Evolutionary conservation across 2,329 filamentous ascomycete species (phyloP).

Genomic region (Penicillium sp.): DNA sequence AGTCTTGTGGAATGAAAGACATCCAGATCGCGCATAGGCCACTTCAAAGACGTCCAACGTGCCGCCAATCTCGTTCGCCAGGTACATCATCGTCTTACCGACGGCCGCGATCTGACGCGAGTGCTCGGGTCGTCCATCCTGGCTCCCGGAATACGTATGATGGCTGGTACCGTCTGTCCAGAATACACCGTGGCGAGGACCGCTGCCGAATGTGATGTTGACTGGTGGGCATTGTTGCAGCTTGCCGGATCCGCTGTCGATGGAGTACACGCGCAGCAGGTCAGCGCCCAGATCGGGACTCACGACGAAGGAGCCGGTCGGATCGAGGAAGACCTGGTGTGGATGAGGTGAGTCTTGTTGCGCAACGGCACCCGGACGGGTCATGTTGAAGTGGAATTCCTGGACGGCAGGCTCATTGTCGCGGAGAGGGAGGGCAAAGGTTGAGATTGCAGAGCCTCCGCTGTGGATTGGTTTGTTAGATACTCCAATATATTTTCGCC

Average conservation of each 20-base stretch:
- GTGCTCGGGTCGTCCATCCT: constrained; percentile 8
- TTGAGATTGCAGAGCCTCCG: constrained; percentile 38
- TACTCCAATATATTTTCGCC: background rate
- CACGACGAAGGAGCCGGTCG: constrained; percentile 64
- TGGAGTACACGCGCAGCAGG: constrained; percentile 61
- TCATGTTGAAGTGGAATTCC: constrained; percentile 47
- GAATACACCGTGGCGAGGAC: constrained; percentile 69
- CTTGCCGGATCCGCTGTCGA: constrained; percentile 52
- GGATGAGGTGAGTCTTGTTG: constrained; percentile 65
- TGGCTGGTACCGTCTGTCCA: constrained; percentile 32
- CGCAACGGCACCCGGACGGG: constrained; percentile 40
- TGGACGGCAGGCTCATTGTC: constrained; percentile 34
- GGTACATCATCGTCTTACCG: constrained; percentile 37
- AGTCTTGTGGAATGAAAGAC: constrained; percentile 29
- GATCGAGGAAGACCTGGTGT: constrained; percentile 68
- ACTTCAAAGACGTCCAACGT: constrained; percentile 54
- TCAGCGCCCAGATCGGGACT: constrained; percentile 70
- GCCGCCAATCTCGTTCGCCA: constrained; percentile 64
- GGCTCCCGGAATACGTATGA: background rate
- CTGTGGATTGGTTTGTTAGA: constrained; percentile 25
- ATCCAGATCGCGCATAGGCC: constrained; percentile 35
- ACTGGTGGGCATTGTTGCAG: constrained; percentile 52
- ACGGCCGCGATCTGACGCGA: constrained; percentile 20
- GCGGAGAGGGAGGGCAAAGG: constrained; percentile 36
- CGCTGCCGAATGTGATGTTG: constrained; percentile 55